Conservation (phyloP, 1,284 basidiomycete genomes). For the Malassezia furfur region DNA sequence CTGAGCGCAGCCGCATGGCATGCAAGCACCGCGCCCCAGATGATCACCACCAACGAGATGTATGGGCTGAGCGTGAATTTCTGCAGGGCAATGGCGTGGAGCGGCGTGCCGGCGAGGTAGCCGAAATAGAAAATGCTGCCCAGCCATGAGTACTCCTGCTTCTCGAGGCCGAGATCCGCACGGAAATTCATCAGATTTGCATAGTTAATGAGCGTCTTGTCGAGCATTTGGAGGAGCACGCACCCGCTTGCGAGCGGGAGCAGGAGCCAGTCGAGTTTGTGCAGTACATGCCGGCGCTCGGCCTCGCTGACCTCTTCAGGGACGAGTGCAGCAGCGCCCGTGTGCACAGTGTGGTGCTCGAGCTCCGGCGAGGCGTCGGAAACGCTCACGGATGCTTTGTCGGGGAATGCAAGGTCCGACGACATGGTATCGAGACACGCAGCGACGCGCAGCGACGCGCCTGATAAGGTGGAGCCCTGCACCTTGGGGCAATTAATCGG, state of each 20-base stretch:
- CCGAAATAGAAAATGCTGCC: conserved; percentile 33
- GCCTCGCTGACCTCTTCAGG: not conserved
- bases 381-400: not conserved
- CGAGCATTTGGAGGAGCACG: conserved; percentile 32
- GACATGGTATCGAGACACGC: not conserved
- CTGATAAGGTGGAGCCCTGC: too few relatives aligned
- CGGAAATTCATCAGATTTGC: conserved; percentile 36
- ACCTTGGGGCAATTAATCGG: too few relatives aligned
- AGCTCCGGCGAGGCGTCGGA: not conserved
- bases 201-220: conserved; percentile 39
- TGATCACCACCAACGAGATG: conserved; percentile 13
- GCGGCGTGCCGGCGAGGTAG: conserved; percentile 21
- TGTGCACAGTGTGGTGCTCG: not conserved
- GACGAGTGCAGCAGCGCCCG: not conserved
- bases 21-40: conserved; percentile 24
- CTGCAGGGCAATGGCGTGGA: conserved; percentile 23
- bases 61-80: conserved; percentile 21
- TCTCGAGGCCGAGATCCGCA: conserved; percentile 29
- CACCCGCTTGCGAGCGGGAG: conserved; percentile 26
- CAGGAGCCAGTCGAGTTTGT: conserved; percentile 41
- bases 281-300: conserved; percentile 26
- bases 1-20: conserved; percentile 33
- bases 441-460: not conserved
- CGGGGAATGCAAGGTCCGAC: not conserved
- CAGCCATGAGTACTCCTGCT: conserved; percentile 38